phyloP scores from a whole-genome alignment of 1,139 yeast genomes.

The Magnusiomyces sp. region DNA sequence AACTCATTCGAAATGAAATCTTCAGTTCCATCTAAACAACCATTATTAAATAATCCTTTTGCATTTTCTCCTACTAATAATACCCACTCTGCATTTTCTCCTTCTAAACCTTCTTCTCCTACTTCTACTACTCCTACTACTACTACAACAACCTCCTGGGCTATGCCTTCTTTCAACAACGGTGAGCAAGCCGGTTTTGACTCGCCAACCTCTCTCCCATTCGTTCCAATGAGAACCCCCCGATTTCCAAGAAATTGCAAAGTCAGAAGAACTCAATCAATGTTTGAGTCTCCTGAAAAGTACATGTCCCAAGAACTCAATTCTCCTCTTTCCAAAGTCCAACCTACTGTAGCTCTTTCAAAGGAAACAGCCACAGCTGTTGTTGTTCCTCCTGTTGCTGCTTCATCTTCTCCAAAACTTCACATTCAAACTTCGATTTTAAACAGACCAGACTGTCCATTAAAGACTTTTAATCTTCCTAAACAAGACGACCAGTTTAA shows the following conservation, averaged over 20 bases:
- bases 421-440: conserved; percentile 16
- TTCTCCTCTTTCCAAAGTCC: conserved; percentile 14
- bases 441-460: conserved; percentile 20
- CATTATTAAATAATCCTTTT: no score
- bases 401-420: conserved; percentile 10
- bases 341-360: no score
- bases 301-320: conserved; percentile 27
- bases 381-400: conserved; percentile 8
- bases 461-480: conserved; percentile 31
- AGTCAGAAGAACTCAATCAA: conserved; percentile 56
- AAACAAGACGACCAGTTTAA: conserved; percentile 66
- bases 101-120: no score
- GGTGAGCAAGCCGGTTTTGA: neutral
- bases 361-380: conserved; percentile 22
- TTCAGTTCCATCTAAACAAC: no score
- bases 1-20: no score
- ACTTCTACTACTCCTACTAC: no score
- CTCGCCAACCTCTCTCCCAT: neutral
- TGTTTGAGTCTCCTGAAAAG: conserved; percentile 45
- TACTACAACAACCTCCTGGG: no score
- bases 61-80: no score
- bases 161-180: conserved; percentile 4
- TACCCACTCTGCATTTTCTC: no score
- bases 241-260: conserved; percentile 24
- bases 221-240: conserved; percentile 12